Evolutionary conservation across 2,329 filamentous ascomycete species (phyloP).

Genomic region (Pestalotiopsis sp.): DNA sequence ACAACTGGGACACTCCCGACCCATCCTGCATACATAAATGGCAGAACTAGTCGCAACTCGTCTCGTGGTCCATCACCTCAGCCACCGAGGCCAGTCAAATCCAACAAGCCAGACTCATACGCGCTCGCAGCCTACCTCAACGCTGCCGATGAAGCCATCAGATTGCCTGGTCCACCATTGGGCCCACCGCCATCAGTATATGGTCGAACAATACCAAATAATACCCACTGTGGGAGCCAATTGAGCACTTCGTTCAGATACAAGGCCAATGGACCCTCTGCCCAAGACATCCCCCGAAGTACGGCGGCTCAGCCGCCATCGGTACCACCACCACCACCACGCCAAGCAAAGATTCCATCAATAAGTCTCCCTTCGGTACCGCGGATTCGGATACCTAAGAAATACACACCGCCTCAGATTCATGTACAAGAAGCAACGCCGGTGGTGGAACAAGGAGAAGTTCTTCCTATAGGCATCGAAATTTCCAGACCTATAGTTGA

Average conservation of each 20-base stretch:
- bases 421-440: conserved; percentile 32
- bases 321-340: neutral
- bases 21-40: conserved; percentile 52
- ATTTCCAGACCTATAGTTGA: too few species aligned
- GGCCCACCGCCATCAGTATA: conserved; percentile 7
- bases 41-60: conserved; percentile 32
- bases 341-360: conserved; percentile 32
- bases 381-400: conserved; percentile 42
- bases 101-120: conserved; percentile 32
- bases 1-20: conserved; percentile 41
- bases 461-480: too few species aligned
- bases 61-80: conserved; percentile 19
- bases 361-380: conserved; percentile 40
- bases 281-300: too few species aligned
- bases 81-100: conserved; percentile 19
- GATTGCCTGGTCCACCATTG: conserved; percentile 22
- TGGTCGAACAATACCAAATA: neutral
- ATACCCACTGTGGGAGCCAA: neutral
- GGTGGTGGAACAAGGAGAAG: too few species aligned
- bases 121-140: conserved; percentile 40
- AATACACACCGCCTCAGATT: conserved; percentile 42
- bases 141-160: conserved; percentile 28
- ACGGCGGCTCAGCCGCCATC: too few species aligned
- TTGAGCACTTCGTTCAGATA: neutral
- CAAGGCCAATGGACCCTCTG: neutral